Base-by-base conservation (phyloP, 1,284 basidiomycete genomes). In the Termitomyces sp. region DNA sequence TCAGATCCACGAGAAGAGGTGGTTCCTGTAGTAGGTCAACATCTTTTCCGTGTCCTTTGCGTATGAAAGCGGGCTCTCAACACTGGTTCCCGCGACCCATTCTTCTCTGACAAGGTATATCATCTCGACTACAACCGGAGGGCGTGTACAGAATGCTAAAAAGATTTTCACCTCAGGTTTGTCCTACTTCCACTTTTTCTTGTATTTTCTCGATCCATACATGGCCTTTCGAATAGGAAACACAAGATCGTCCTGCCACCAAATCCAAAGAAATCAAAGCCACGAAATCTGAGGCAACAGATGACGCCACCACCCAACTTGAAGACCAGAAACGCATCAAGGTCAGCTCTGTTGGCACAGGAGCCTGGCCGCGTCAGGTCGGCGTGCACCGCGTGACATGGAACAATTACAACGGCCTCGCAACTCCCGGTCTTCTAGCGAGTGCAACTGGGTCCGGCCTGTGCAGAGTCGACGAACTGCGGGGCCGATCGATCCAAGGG, bases 91-190 rank as follows among this genome's bases (percentile, higher is more conserved):
- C 31, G 46, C 30, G 42, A 93, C 89, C 86, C 88, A 0, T 83
- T 90, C 62, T 81, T 91, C 48, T 74, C 80, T 13, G 85, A 93
- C 63, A 87, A 84, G 58, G 76, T 95, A 11, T 97, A 83, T 63
- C 89, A 91, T 61, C 75, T 97, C 48, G 94, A 97, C 69, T 92
- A 90, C 62, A 91, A 82, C 62, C 80, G 84, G 19, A 79, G 0
- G 79, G 81, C 28, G 81, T 90, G 55, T 91, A 81, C 62, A 75
- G 93, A 19, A 91, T 97, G 85, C 70, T 92, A 6, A 93, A 97
- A 57, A 80, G 81, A 34, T 86, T 94, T 60, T 66, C 87, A 3
- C 92, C 93, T 0, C 79, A 84, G 68, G 88, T 86, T 21, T n/a
- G 46, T 39, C 35, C 51, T 4, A 42, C 14, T 10, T 42, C 13